Evolutionary conservation across 345 rosid genomes (phyloP), one percentile per base, ranked within the genome.

Genomic region (Noccaea bulbosa): DNA sequence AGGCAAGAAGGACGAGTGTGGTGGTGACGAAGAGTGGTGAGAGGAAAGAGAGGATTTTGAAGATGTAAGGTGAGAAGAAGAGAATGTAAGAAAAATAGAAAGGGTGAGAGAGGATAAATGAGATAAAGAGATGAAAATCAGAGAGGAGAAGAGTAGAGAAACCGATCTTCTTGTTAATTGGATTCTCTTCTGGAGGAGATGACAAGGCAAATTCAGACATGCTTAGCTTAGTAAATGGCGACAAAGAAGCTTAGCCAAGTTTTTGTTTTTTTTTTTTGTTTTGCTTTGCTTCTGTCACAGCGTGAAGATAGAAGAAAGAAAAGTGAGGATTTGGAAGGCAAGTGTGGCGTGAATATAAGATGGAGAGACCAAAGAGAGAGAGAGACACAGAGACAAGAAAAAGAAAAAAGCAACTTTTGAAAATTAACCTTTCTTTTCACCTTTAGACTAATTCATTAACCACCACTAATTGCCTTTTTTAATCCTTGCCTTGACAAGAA

Each of bases 1-100:
- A 80, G 10, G 88, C 78, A 0, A 89, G 84, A 75, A 93, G 87
- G 39, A 89, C 55, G 54, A 93, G 91, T 43, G 87, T 77, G 15
- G 98, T 87, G 47, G 97, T 89, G 61, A 85, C 37, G 64, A 93
- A 82, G 54, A 93, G 94, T 54, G 98, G 98, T 40, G 93, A 89
- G 14, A 93, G 91, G 46, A 86, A 91, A 62, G 96, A 84, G 30
- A 87, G 80, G 50, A 91, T 76, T 82, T 85, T 91, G 84, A 89
- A 38, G 52, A 91, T 71, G 82, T 85, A 87, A 15, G 92, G 94
- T 1, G 82, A 84, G 82, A 90, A 81, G 83, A 86, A 81, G 72
- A 86, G 64, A 32, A 80, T 32, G 80, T 87, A 80, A 46, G 80
- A 83, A 61, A 84, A 37, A 72, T 82, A 77, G 4, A 85, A 81